These are phyloP conservation scores for Emergomyces pasteurianus DNA, from an alignment of 2,329 filamentous ascomycete species.

Conservation along the genomic window DNA sequence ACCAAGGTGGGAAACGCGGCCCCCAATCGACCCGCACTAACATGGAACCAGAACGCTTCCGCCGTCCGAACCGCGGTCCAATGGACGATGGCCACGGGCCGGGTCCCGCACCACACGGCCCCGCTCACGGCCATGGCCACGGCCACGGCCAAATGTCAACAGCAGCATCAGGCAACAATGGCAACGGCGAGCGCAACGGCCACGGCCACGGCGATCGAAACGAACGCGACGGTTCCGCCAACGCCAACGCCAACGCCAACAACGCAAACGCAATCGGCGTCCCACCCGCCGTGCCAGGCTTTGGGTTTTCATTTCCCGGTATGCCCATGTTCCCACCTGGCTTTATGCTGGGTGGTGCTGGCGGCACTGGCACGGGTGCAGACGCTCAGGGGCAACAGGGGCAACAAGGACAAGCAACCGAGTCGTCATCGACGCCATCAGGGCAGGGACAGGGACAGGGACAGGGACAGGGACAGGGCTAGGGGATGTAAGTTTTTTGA, in stretches of 20 bases:
- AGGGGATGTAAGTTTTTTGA: not conserved
- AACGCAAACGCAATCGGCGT: slow-evolving; percentile 37
- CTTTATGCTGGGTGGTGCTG: slow-evolving; percentile 33
- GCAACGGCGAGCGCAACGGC: slow-evolving; percentile 18
- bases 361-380: slow-evolving; percentile 13
- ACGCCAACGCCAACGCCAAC: slow-evolving; percentile 11
- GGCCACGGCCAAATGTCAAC: slow-evolving; percentile 8
- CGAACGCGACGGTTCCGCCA: slow-evolving; percentile 27
- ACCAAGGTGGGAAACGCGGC: slow-evolving; percentile 38
- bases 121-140: slow-evolving; percentile 11
- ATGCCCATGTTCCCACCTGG: slow-evolving; percentile 39
- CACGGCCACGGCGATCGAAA: slow-evolving; percentile 17
- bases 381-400: not conserved
- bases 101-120: slow-evolving; percentile 12
- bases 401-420: slow-evolving; percentile 4
- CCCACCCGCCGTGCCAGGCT: slow-evolving; percentile 42
- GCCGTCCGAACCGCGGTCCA: slow-evolving; percentile 19
- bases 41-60: slow-evolving; percentile 17
- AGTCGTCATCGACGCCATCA: slow-evolving; percentile 19
- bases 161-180: slow-evolving; percentile 12
- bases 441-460: slow-evolving; percentile 22
- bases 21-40: slow-evolving; percentile 34
- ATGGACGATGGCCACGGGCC: slow-evolving; percentile 11
- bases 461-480: not conserved
- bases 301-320: slow-evolving; percentile 41